These are phyloP conservation scores for Rubroboletus pulcherrimus DNA, from an alignment of 768 basidiomycete species.

Conservation along the genomic window DNA sequence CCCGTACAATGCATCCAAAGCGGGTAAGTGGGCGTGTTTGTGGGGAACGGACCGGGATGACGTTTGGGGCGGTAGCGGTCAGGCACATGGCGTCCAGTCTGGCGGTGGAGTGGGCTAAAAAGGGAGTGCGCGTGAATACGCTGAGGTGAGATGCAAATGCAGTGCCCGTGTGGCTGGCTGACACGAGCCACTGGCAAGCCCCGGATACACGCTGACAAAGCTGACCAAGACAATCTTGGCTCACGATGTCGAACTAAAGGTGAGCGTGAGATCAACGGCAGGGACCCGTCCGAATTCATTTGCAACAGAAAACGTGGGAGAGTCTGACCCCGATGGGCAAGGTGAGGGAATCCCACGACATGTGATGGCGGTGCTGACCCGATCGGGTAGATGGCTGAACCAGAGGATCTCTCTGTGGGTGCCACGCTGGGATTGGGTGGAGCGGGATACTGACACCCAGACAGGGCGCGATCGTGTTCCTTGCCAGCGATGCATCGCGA, in stretches of 20 bases:
- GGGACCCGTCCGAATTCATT: not conserved
- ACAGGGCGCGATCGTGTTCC: slow-evolving; percentile 84
- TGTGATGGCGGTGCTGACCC: slow-evolving; percentile 17
- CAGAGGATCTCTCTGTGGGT: slow-evolving; percentile 82
- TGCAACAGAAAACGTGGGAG: slow-evolving; percentile 76
- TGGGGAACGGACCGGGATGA: not conserved
- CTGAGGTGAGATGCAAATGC: slow-evolving; percentile 46
- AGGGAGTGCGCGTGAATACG: slow-evolving; percentile 81
- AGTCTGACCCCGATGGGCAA: slow-evolving; percentile 81
- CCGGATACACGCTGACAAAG: slow-evolving; percentile 93
- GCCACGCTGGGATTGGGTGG: not conserved
- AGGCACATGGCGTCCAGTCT: slow-evolving; percentile 91
- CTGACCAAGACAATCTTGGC: slow-evolving; percentile 81
- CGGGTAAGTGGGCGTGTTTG: slow-evolving; percentile 44
- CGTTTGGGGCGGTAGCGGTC: slow-evolving; percentile 52
- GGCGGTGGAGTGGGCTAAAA: slow-evolving; percentile 94
- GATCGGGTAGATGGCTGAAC: slow-evolving; percentile 74
- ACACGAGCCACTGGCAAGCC: slow-evolving; percentile 40
- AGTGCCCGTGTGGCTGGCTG: not conserved
- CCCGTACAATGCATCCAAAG: slow-evolving; percentile 95
- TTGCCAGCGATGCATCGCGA: slow-evolving; percentile 84
- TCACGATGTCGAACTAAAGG: slow-evolving; percentile 72
- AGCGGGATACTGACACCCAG: not conserved
- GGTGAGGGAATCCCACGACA: slow-evolving; percentile 34
- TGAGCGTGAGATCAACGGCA: slow-evolving; percentile 22